Base-by-base conservation (phyloP, 148 eudicot species). In the Arctostaphylos glauca region DNA sequence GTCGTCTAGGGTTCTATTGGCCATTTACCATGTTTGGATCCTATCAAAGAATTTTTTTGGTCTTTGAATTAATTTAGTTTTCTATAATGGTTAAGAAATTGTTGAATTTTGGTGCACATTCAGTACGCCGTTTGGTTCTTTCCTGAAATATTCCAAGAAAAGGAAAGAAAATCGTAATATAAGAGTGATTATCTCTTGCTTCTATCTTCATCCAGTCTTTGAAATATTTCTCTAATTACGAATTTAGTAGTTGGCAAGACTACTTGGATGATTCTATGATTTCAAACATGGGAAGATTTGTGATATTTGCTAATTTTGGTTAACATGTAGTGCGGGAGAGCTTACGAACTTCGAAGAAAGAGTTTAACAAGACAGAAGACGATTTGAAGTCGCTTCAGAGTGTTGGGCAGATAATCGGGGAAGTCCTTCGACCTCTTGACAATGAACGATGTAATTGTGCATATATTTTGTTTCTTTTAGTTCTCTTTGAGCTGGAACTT, bases 331-430 rank as follows among this genome's bases (percentile, higher is more conserved):
- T 90, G 80, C 91, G 93, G 82, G 98, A 97, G 80, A 91, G 85
- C 50, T 80, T 92, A 81, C 88, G 94, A 80, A 75, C 84, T 70
- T 88, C 92, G 14, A 93, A 97, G 80, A 97, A 94, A 89, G 99
- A 97, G 76, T 97, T 84, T 82, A 88, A 91, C 78, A 97, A 97
- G 85, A 94, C 99, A 0, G 99, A 97, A 85, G 98, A 94, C 86
- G 98, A 97, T 90, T 85, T 97, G 83, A 97, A 97, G 91, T 94
- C 98, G 3, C 97, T 97, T 71, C 98, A 97, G 87, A 97, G 99
- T 85, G 99, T 97, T 84, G 99, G 99, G 6, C 98, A 97, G 87
- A 94, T 97, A 80, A 97, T 97, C 10, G 99, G 98, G 43, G 99
- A 97, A 90, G 99, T 97, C 64, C 91, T 94, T 43, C 91, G 98